A percentile compares a stretch with the other conserved stretches of the same genome.
Conservation (phyloP, 257 asterid species). For the Solanum piurae region DNA sequence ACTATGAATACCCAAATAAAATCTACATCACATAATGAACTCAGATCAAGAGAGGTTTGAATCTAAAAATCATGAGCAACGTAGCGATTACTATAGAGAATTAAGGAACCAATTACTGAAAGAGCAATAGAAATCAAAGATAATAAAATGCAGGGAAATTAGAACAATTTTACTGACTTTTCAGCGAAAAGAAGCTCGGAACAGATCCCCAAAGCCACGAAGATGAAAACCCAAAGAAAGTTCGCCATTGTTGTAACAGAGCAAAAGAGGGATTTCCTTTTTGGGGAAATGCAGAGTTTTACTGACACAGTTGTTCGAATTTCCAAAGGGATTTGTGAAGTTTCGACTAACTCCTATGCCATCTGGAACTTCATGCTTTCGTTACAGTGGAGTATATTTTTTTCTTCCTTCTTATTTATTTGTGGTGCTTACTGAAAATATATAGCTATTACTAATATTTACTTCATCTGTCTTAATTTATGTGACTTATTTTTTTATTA, state of each 20-base stretch:
- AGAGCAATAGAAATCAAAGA: background rate
- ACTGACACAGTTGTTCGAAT: background rate
- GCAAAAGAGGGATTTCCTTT: background rate
- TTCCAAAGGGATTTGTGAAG: background rate
- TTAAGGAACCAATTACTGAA: background rate
- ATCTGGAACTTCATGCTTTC: background rate
- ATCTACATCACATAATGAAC: background rate
- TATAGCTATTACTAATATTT: too few relatives aligned
- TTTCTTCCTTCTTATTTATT: too few relatives aligned
- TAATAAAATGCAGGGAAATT: background rate
- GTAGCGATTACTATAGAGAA: background rate
- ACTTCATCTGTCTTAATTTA: too few relatives aligned
- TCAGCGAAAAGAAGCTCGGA: conserved; percentile 19
- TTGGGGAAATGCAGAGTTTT: background rate
- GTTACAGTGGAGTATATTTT: too few relatives aligned
- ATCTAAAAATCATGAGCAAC: background rate
- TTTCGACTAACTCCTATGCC: background rate
- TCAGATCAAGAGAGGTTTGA: background rate
- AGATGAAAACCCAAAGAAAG: conserved; percentile 15
- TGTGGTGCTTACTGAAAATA: too few relatives aligned
- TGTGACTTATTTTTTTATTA: too few relatives aligned
- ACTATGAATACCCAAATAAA: background rate
- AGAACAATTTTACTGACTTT: conserved; percentile 24
- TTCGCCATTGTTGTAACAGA: conserved; percentile 26
- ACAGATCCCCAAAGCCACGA: conserved; percentile 16